Conservation (phyloP, 164 flowering plant genomes). For the Aristolochia fimbriata region DNA sequence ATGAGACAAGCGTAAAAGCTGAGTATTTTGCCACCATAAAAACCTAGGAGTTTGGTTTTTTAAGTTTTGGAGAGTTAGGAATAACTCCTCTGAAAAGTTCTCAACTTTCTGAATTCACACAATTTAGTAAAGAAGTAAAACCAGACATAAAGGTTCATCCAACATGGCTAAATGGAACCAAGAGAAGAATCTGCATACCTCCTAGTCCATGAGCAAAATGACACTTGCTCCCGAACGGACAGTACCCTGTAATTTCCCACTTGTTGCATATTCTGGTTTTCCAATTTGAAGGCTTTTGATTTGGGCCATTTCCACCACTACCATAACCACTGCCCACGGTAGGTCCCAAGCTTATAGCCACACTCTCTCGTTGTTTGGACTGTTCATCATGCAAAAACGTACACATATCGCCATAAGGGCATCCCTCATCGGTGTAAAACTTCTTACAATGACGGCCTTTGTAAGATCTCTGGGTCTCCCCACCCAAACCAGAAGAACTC, state of each 20-base stretch:
- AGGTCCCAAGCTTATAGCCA: slow-evolving; percentile 90
- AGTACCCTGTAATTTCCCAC: slow-evolving; percentile 96
- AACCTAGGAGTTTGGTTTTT: too few species aligned
- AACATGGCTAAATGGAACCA: too few species aligned
- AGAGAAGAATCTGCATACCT: slow-evolving; percentile 36
- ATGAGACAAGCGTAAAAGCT: too few species aligned
- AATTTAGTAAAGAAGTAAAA: too few species aligned
- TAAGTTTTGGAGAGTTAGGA: too few species aligned
- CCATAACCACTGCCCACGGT: slow-evolving; percentile 49
- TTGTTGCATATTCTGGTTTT: slow-evolving; percentile 97
- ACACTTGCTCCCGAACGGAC: slow-evolving; percentile 96
- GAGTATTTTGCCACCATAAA: too few species aligned
- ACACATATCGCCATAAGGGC: slow-evolving; percentile 91
- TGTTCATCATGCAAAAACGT: slow-evolving; percentile 95
- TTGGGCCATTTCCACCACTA: slow-evolving; percentile 28
- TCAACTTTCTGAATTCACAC: too few species aligned
- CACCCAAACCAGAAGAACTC: slow-evolving; percentile 31
- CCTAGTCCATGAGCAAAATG: slow-evolving; percentile 94
- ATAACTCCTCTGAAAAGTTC: too few species aligned
- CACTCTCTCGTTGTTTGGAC: slow-evolving; percentile 83
- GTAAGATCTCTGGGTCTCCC: slow-evolving; percentile 68
- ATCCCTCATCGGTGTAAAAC: slow-evolving; percentile 95
- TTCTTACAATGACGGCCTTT: slow-evolving; percentile 96
- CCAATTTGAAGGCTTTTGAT: slow-evolving; percentile 90
- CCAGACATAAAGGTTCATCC: too few species aligned